phyloP scores from a whole-genome alignment of 352 stramenopile genomes.

The Phytopythium montanum region DNA sequence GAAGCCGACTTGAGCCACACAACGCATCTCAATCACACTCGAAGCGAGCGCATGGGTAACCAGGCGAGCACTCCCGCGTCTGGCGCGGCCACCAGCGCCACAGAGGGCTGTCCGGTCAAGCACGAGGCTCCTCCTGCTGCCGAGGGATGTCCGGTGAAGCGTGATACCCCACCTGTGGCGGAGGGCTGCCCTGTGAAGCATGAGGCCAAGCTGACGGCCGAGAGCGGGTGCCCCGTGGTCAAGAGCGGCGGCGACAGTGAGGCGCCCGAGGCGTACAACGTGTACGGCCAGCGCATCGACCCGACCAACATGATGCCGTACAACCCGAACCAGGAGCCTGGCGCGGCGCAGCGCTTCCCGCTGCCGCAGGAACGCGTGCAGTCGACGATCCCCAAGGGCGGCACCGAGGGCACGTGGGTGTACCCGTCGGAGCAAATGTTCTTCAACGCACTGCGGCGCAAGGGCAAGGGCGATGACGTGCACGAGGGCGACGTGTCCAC shows the following conservation, averaged over 20 bases:
- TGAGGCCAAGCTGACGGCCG: constrained; percentile 23
- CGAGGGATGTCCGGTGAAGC: constrained; percentile 55
- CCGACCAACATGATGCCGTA: constrained; percentile 98
- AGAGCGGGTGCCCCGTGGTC: constrained; percentile 60
- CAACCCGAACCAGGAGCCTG: constrained; percentile 94
- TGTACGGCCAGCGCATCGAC: constrained; percentile 96
- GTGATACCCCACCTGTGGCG: constrained; percentile 27
- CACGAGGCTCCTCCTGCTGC: not conserved
- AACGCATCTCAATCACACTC: constrained; percentile 1
- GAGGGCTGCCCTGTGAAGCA: constrained; percentile 56
- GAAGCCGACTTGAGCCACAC: not conserved
- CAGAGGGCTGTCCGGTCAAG: not conserved
- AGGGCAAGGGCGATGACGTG: constrained; percentile 97
- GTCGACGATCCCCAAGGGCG: constrained; percentile 96
- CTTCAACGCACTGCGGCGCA: constrained; percentile 97
- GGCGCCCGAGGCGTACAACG: constrained; percentile 91
- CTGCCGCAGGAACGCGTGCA: constrained; percentile 92
- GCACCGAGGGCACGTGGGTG: constrained; percentile 94
- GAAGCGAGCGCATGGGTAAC: constrained; percentile 49
- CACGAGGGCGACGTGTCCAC: constrained; percentile 91
- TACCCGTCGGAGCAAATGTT: constrained; percentile 99
- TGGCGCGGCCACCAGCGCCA: constrained; percentile 1
- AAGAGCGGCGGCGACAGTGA: constrained; percentile 24
- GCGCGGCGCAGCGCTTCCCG: constrained; percentile 84
- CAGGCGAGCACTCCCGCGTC: constrained; percentile 42